Conservation (phyloP, 2,329 filamentous ascomycete species). For the Hymenoscyphus salicellus region DNA sequence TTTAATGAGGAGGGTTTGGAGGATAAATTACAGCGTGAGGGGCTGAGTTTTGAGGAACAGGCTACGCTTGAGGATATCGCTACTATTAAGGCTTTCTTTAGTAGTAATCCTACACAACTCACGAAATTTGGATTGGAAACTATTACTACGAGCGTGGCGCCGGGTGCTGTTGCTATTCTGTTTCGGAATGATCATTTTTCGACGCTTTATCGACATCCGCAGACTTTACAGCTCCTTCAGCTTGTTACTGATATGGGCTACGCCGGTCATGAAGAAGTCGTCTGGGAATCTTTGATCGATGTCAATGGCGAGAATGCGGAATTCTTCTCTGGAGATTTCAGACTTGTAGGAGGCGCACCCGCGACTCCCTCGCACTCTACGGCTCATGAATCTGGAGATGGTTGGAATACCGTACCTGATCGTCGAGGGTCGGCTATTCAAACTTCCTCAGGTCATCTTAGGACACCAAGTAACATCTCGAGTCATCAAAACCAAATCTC, state of each 20-base stretch:
- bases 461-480: constrained; percentile 10
- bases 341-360: constrained; percentile 64
- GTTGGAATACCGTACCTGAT: constrained; percentile 26
- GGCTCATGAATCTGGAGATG: constrained; percentile 12
- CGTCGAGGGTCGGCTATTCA: constrained; percentile 11
- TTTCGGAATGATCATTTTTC: constrained; percentile 98
- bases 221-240: constrained; percentile 70
- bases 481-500: constrained; percentile 11
- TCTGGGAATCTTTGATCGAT: constrained; percentile 92
- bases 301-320: constrained; percentile 79
- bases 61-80: constrained; percentile 77
- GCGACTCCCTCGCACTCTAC: constrained; percentile 13
- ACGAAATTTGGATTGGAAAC: constrained; percentile 77
- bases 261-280: constrained; percentile 79
- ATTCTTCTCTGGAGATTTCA: constrained; percentile 88
- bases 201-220: constrained; percentile 84
- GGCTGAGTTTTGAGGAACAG: constrained; percentile 71
- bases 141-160: constrained; percentile 65
- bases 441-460: constrained; percentile 8
- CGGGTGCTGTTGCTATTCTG: constrained; percentile 81
- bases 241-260: constrained; percentile 94
- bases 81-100: constrained; percentile 80
- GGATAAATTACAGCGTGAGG: constrained; percentile 63
- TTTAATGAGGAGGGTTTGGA: constrained; percentile 89
- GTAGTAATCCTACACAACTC: constrained; percentile 77